Conservation (phyloP, 495 filamentous ascomycete genomes). For the Neurospora sp. region DNA sequence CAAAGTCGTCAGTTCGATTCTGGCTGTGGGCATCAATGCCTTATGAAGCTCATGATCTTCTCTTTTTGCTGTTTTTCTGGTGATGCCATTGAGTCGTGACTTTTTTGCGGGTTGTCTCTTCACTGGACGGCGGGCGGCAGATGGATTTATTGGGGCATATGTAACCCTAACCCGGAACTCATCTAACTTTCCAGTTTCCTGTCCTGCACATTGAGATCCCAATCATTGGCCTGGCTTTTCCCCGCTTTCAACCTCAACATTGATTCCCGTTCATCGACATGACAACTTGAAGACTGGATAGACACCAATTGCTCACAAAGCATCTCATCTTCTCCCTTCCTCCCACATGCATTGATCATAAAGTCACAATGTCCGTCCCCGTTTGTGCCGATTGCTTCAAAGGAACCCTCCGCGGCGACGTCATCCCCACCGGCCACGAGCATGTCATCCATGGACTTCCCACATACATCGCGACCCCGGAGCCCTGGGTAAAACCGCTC, state of each 20-base stretch:
- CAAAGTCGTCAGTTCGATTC: no score
- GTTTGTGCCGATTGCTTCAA: constrained; percentile 21
- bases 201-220: no score
- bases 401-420: constrained; percentile 20
- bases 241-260: not conserved
- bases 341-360: not conserved
- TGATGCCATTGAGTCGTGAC: no score
- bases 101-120: no score
- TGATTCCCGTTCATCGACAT: no score
- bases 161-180: not conserved
- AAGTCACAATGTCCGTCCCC: constrained; percentile 3
- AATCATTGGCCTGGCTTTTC: not conserved
- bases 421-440: constrained; percentile 17
- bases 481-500: constrained; percentile 18
- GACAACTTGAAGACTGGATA: not conserved
- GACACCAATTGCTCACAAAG: not conserved
- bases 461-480: constrained; percentile 37
- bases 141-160: not conserved
- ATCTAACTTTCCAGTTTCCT: no score
- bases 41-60: no score
- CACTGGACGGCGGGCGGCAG: not conserved
- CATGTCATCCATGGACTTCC: constrained; percentile 35
- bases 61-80: no score
- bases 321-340: not conserved
- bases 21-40: no score